A percentile compares a stretch with the other conserved stretches of the same genome.
Evolutionary conservation across 2,329 filamentous ascomycete genomes (phyloP).

Genomic region (Dichotomopilus funicola): DNA sequence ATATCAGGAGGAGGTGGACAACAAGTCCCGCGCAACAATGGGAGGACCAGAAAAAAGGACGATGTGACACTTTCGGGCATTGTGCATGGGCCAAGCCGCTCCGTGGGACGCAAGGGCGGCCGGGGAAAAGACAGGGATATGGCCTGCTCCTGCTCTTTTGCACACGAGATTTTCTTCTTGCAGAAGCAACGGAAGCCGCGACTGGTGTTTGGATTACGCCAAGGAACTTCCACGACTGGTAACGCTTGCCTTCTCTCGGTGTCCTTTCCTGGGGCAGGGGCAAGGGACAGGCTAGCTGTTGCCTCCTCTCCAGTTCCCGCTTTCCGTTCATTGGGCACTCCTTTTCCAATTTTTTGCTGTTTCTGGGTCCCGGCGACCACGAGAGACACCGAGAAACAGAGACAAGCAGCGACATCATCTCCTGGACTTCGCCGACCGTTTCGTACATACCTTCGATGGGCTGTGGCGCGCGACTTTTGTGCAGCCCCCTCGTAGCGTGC

Average conservation of each 20-base stretch:
- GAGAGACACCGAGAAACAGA: no score
- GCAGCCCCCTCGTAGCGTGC: no score
- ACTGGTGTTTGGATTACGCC: conserved; percentile 20
- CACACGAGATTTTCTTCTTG: neutral
- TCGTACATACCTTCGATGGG: no score
- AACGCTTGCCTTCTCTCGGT: neutral
- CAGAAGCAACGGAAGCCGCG: conserved; percentile 14
- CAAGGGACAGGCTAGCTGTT: neutral
- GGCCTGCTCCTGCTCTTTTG: neutral
- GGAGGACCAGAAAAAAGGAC: neutral
- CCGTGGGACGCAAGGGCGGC: neutral
- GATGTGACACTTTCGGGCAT: neutral
- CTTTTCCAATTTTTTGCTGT: neutral
- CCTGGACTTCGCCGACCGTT: no score
- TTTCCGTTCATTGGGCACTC: neutral
- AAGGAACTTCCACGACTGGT: conserved; percentile 19
- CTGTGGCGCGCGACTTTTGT: no score
- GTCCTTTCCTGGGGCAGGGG: neutral
- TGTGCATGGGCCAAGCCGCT: conserved; percentile 9
- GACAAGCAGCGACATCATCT: no score
- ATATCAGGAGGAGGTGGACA: neutral
- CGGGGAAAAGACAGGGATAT: conserved; percentile 5
- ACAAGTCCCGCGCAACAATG: neutral
- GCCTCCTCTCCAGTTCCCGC: neutral
- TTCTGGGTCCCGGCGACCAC: neutral